phyloP scores from a whole-genome alignment of 371 early-diverging fungal species.

The Batrachochytrium dendrobatidis region DNA sequence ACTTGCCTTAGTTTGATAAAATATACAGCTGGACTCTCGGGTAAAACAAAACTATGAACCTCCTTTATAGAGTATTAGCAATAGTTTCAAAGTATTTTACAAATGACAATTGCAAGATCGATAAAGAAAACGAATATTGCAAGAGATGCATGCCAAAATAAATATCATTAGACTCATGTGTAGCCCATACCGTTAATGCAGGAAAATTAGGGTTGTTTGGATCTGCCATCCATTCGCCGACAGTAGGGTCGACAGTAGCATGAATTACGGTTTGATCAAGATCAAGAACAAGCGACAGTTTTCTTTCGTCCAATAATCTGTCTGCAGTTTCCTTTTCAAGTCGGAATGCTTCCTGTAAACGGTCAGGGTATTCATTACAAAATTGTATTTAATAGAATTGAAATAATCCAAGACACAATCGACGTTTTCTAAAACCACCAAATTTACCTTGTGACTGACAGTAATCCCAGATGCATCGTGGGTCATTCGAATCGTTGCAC shows the following conservation, averaged over 20 bases:
- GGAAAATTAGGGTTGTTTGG: slow-evolving; percentile 57
- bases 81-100: too few species aligned
- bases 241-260: slow-evolving; percentile 76
- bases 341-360: slow-evolving; percentile 64
- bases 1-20: slow-evolving; percentile 73
- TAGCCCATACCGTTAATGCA: slow-evolving; percentile 32
- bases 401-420: too few species aligned
- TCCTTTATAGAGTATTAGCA: slow-evolving; percentile 35
- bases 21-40: slow-evolving; percentile 58
- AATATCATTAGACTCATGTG: too few species aligned
- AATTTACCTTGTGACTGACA: slow-evolving; percentile 38
- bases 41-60: slow-evolving; percentile 66
- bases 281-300: slow-evolving; percentile 94
- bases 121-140: slow-evolving; percentile 7
- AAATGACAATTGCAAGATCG: too few species aligned
- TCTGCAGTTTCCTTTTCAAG: slow-evolving; percentile 65
- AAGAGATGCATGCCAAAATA: too few species aligned
- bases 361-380: background rate
- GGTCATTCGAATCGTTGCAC: slow-evolving; percentile 64
- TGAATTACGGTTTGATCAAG: slow-evolving; percentile 99
- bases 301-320: slow-evolving; percentile 57
- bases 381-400: too few species aligned
- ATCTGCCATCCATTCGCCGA: slow-evolving; percentile 72
- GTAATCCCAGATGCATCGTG: slow-evolving; percentile 67
- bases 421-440: too few species aligned